Evolutionary conservation across 2,329 filamentous ascomycete genomes (phyloP).

Genomic region (Drechslerella stenobrocha): DNA sequence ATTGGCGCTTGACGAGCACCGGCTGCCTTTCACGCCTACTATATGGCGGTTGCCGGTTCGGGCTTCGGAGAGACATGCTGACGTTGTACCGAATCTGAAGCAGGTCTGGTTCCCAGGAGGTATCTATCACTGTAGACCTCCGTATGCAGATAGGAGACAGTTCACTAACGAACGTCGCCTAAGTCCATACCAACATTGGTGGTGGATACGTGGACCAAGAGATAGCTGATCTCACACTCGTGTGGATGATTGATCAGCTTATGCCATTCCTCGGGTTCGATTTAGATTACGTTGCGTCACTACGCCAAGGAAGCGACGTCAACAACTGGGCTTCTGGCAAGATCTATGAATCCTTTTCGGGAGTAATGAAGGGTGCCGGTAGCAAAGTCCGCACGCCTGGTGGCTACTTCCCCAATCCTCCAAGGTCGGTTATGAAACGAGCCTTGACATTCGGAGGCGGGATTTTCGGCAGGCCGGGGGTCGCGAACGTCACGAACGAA

Average conservation of each 20-base stretch:
- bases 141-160: constrained; percentile 60
- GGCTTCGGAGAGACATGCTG: constrained; percentile 22
- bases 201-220: constrained; percentile 60
- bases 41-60: constrained; percentile 58
- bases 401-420: constrained; percentile 29
- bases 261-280: constrained; percentile 55
- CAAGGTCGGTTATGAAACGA: constrained; percentile 33
- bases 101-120: constrained; percentile 61
- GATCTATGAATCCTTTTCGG: constrained; percentile 53
- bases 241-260: constrained; percentile 61
- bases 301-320: constrained; percentile 25
- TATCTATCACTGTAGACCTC: constrained; percentile 52
- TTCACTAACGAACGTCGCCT: not conserved
- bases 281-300: constrained; percentile 54
- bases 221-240: constrained; percentile 59
- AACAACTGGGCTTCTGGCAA: constrained; percentile 55
- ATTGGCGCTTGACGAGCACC: constrained; percentile 64
- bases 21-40: constrained; percentile 62
- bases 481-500: constrained; percentile 34
- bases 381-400: constrained; percentile 43
- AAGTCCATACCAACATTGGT: constrained; percentile 58
- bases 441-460: constrained; percentile 40
- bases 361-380: constrained; percentile 39
- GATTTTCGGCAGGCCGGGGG: constrained; percentile 26
- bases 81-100: constrained; percentile 34